phyloP scores from a whole-genome alignment of 768 basidiomycete species.

The Leccinum variicolor region DNA sequence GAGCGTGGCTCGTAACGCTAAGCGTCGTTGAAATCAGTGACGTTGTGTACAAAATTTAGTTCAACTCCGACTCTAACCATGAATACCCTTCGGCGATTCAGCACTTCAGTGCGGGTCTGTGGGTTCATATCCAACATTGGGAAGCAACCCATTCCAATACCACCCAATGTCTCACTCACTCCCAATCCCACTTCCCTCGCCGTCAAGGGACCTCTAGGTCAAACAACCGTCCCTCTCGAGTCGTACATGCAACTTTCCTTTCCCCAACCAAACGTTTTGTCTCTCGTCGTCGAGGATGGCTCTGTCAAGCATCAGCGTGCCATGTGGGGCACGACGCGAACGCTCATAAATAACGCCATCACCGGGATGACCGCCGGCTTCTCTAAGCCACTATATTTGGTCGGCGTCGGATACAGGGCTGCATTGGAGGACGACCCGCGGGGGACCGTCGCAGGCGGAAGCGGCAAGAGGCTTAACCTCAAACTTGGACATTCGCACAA shows the following conservation, averaged over 20 bases:
- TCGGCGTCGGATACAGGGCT: constrained; percentile 93
- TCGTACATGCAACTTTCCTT: constrained; percentile 42
- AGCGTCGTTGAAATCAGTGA: not conserved
- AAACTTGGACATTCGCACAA: constrained; percentile 92
- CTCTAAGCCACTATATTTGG: constrained; percentile 77
- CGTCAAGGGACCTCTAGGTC: constrained; percentile 59
- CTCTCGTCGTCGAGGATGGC: constrained; percentile 52
- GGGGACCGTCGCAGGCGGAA: constrained; percentile 52
- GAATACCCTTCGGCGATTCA: constrained; percentile 39
- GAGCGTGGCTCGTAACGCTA: not conserved
- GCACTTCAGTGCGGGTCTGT: constrained; percentile 46
- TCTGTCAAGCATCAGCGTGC: constrained; percentile 73
- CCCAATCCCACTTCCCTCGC: constrained; percentile 37
- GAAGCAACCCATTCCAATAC: constrained; percentile 57
- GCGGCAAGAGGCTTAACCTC: constrained; percentile 74
- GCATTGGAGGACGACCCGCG: constrained; percentile 79
- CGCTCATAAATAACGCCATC: constrained; percentile 87
- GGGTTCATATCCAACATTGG: constrained; percentile 57
- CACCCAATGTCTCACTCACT: constrained; percentile 41
- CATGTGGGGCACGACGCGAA: constrained; percentile 95
- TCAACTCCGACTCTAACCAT: constrained; percentile 6
- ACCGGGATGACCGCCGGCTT: constrained; percentile 88
- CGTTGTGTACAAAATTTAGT: not conserved
- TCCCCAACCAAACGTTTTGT: constrained; percentile 31
- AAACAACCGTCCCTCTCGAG: constrained; percentile 44